phyloP scores from a whole-genome alignment of 2,329 filamentous ascomycete genomes.

The Hortaea sp. region DNA sequence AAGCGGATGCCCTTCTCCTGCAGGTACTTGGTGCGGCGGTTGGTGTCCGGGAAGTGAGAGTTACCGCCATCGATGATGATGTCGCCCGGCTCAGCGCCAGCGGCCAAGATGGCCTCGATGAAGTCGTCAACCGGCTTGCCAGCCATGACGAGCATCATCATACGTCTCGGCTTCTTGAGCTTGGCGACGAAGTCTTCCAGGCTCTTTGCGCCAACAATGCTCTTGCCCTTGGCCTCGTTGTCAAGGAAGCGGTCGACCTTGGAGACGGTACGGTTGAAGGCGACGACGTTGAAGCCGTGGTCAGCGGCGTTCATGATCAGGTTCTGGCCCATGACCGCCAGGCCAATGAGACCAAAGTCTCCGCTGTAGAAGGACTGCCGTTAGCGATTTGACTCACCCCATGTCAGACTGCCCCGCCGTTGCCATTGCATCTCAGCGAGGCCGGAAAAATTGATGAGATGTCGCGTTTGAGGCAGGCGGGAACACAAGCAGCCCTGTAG shows the following conservation, averaged over 20 bases:
- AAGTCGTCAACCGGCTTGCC: constrained; percentile 97
- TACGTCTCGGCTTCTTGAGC: constrained; percentile 91
- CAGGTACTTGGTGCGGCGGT: constrained; percentile 90
- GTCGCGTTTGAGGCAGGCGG: too few species aligned
- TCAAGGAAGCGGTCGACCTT: constrained; percentile 70
- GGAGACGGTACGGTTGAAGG: constrained; percentile 96
- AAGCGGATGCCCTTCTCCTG: constrained; percentile 80
- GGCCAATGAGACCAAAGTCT: constrained; percentile 46
- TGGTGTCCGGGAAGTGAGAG: constrained; percentile 98
- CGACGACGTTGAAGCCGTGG: constrained; percentile 83
- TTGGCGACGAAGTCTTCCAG: constrained; percentile 91
- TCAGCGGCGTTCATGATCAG: constrained; percentile 47
- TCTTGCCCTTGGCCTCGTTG: constrained; percentile 59
- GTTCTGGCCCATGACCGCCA: constrained; percentile 45
- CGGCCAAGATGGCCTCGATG: constrained; percentile 77
- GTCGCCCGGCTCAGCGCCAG: constrained; percentile 69
- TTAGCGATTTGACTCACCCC: constrained; percentile 10
- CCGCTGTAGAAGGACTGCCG: constrained; percentile 26
- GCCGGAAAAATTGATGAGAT: too few species aligned
- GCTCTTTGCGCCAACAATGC: constrained; percentile 84
- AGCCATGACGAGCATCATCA: constrained; percentile 99
- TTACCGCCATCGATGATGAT: constrained; percentile 99
- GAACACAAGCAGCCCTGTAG: too few species aligned
- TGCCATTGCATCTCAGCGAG: too few species aligned
- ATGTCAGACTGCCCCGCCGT: neutral